phyloP scores from a whole-genome alignment of 75 land plant genomes.

The Sequoia sempervirens region DNA sequence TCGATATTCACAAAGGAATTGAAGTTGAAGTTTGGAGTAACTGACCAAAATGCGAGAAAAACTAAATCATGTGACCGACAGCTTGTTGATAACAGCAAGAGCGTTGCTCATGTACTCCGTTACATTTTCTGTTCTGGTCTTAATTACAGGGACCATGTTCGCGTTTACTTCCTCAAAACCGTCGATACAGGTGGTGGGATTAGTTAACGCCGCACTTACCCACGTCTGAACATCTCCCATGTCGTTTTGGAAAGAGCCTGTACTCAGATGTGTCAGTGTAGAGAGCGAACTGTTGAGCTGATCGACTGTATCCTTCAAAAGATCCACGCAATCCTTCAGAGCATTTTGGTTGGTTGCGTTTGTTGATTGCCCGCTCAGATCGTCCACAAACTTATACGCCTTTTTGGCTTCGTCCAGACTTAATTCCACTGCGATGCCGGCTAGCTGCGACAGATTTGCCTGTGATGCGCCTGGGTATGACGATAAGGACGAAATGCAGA shows the following conservation, averaged over 20 bases:
- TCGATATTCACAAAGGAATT: no score
- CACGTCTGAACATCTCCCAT: constrained; percentile 8
- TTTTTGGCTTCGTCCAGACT: neutral
- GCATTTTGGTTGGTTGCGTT: neutral
- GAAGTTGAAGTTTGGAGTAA: no score
- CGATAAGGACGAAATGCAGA: neutral
- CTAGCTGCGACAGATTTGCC: neutral
- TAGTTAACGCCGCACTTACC: constrained; percentile 2
- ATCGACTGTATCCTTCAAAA: neutral
- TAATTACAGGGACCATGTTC: neutral
- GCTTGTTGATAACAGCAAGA: constrained; percentile 11
- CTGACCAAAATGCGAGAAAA: no score
- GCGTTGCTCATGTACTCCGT: constrained; percentile 9
- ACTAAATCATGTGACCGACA: neutral
- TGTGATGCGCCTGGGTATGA: neutral
- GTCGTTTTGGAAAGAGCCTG: neutral
- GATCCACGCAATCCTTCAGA: neutral
- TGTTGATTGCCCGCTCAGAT: neutral
- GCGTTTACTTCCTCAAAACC: neutral
- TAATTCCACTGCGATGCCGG: constrained; percentile 3
- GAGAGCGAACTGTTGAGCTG: neutral
- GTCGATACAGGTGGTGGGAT: neutral
- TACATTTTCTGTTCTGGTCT: neutral
- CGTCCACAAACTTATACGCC: neutral
- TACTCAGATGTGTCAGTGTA: neutral